Evolutionary conservation across 371 early-diverging fungal species (phyloP), one percentile per base, ranked within the genome.

Genomic region (Mortierella polycephala): DNA sequence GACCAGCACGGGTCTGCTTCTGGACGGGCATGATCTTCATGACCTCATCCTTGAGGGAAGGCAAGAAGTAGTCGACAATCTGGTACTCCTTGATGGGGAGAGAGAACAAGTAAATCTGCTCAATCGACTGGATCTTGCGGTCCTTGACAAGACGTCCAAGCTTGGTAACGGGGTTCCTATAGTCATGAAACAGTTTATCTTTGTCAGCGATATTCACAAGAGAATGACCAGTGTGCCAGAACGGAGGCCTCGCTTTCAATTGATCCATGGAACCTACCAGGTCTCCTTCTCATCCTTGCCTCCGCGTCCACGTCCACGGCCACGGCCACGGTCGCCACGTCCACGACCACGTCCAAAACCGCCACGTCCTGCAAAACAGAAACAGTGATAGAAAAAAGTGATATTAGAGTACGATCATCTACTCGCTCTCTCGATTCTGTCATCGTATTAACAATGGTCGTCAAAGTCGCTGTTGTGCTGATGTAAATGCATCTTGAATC

Each of bases 1-100:
- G 99, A 91, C 99, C 99, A 74, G 99, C 99, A 85, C 96, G 95
- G 81, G 99, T 99, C 89, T 99, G 99, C 94, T 99, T 99, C 91
- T 99, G 99, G 82, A 99, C 99, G 75, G 99, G 98, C 91, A 97
- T 99, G 85, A 99, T 97, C 91, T 97, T 96, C 94, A 99, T 97
- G 76, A 99, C 98, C 87, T 99, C 98, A 83, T 99, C 99, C 94
- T 97, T 98, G 74, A 99, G 92, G 73, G 93, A 94, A 75, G 95
- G 95, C 64, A 99, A 87, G 92, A 99, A 96, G 86, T 86, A 88
- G 87, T 99, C 99, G 73, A 99, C 94, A 67, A 99, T 98, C 88
- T 99, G 99, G 92, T 96, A 96, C 88, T 99, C 99, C 93, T 99
- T 98, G 91, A 99, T 96, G 70, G 96, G 96, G 74, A 98, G 92